These are phyloP conservation scores for Bruguiera parviflora DNA, from an alignment of 345 rosid genomes.

Conservation along the genomic window DNA sequence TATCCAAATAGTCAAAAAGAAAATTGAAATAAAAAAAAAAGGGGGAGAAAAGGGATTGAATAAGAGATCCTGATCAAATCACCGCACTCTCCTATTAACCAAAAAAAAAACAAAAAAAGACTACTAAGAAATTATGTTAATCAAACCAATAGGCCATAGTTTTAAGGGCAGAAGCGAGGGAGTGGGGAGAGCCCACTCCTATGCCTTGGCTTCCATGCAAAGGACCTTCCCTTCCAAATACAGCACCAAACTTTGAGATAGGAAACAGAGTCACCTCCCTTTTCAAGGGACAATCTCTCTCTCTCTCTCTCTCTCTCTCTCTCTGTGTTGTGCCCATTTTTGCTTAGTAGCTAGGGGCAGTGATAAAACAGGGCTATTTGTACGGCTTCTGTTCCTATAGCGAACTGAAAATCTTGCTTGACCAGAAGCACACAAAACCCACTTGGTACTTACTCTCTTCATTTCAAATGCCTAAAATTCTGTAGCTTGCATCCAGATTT, in stretches of 20 bases:
- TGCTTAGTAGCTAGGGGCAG: not conserved
- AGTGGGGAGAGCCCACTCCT: not conserved
- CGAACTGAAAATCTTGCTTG: conserved; percentile 10
- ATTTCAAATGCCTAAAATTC: not conserved
- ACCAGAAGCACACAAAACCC: conserved; percentile 2
- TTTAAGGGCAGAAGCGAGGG: not conserved
- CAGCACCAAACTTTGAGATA: not conserved
- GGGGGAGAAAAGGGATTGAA: no score
- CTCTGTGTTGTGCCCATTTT: not conserved
- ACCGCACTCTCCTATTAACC: not conserved
- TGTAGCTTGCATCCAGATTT: not conserved
- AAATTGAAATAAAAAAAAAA: no score
- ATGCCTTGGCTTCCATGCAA: conserved; percentile 13
- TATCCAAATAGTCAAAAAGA: no score
- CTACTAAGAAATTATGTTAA: not conserved
- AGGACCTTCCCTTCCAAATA: not conserved
- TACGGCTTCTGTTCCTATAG: not conserved
- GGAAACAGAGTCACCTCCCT: not conserved
- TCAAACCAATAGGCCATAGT: not conserved
- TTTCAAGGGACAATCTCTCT: not conserved
- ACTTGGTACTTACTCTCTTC: conserved; percentile 15
- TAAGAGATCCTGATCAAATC: not conserved
- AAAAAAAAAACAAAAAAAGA: not conserved
- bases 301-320: not conserved
- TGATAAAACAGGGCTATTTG: not conserved